Base-by-base conservation (phyloP, 805 yeast species). In the Yarrowia porcina region DNA sequence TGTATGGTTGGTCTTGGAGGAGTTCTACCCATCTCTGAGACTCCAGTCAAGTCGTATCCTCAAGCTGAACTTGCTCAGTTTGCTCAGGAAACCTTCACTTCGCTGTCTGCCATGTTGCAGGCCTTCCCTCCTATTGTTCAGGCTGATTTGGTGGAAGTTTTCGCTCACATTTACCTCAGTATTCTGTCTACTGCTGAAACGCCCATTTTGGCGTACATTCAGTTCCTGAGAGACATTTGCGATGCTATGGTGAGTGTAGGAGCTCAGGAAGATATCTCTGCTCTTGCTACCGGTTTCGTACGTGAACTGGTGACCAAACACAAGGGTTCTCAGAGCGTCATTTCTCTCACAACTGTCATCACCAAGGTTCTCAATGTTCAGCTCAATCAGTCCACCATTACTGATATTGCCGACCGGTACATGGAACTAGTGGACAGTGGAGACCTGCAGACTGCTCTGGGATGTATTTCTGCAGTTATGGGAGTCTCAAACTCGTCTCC, bases 111-210 rank as follows among this genome's bases (percentile, higher is more conserved):
- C 8, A 87, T 89, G 85, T 79, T 85, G 21, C 79, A 78, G 15
- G 76, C 76, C 33, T 85, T 92, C 67, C 93, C 96, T 0, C 83
- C 79, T 25, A 79, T 87, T 18, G 87, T 90, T 49, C 83, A 83
- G 67, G 73, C 77, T 12, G 98, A 93, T 71, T 74, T 93, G 28
- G 49, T 41, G 8, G 61, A 56, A 49, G 61, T 56, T 5, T 56
- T 39, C 39, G 47, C 49, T 7, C 47, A 56, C 30, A 56, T 56
- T 7, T 56, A 39, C 30, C 30, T 56, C 28, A 41, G 49, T 23
- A 41, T 56, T 28, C 20, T 56, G n/a, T 39, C 47, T 0, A 56
- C 61, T 0, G 47, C 49, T 8, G 49, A 56, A 12, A 39, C 49
- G 6, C 61, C 61, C 20, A 41, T 56, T 41, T 10, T 56, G 47